Conservation (phyloP, 2,329 filamentous ascomycete genomes). For the Juglanconis juglandina region DNA sequence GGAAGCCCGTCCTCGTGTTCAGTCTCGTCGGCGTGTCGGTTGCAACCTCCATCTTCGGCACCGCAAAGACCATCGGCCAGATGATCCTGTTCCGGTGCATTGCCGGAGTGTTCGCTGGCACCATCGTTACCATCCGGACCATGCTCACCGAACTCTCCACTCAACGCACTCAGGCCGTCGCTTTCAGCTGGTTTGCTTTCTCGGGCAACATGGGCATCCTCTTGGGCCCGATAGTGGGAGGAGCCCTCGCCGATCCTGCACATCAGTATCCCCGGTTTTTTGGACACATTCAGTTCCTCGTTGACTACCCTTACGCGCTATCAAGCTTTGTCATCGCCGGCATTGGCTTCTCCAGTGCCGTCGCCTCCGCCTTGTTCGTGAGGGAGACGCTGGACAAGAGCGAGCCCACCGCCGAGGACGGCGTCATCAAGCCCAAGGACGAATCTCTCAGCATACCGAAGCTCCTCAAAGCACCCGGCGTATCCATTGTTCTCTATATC, state of each 20-base stretch:
- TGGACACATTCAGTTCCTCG: conserved; percentile 53
- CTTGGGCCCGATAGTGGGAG: conserved; percentile 67
- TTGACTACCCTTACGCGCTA: conserved; percentile 63
- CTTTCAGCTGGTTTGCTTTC: conserved; percentile 77
- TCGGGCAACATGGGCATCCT: conserved; percentile 71
- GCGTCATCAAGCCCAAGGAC: conserved; percentile 19
- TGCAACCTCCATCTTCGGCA: conserved; percentile 63
- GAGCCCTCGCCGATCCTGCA: conserved; percentile 64
- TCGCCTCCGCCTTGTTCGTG: conserved; percentile 53
- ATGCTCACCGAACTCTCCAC: conserved; percentile 76
- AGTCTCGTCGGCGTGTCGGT: conserved; percentile 63
- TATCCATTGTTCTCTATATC: conserved; percentile 61
- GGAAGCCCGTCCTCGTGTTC: conserved; percentile 68
- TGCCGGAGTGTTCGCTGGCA: conserved; percentile 71
- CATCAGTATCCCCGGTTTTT: conserved; percentile 60
- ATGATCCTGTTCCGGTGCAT: conserved; percentile 71
- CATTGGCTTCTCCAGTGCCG: conserved; percentile 51
- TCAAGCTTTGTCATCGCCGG: conserved; percentile 56
- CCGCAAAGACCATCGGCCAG: conserved; percentile 64
- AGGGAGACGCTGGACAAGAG: conserved; percentile 56
- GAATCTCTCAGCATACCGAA: conserved; percentile 43
- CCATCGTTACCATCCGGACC: conserved; percentile 69
- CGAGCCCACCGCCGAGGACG: conserved; percentile 19
- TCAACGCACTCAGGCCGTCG: conserved; percentile 64
- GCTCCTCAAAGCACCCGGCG: conserved; percentile 61